phyloP scores from a whole-genome alignment of 2,329 filamentous ascomycete species.

The Amylocarpus encephaloides region DNA sequence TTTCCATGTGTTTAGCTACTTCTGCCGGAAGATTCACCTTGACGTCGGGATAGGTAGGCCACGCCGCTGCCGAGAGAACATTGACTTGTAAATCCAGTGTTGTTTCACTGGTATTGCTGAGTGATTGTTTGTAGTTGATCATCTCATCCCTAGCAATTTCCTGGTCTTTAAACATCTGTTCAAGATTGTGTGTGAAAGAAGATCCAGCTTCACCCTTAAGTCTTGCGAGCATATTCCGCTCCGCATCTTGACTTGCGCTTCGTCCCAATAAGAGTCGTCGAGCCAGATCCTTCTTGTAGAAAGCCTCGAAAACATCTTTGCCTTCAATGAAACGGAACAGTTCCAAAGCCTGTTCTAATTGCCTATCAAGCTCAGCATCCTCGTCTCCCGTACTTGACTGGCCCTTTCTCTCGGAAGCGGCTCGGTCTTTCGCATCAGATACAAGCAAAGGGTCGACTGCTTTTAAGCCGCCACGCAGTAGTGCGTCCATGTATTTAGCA shows the following conservation, averaged over 20 bases:
- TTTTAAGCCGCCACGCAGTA: constrained; percentile 83
- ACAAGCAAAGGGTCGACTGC: constrained; percentile 65
- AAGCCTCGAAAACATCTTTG: constrained; percentile 96
- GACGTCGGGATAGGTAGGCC: constrained; percentile 82
- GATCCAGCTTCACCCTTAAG: constrained; percentile 90
- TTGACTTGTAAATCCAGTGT: constrained; percentile 74
- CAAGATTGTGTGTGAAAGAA: constrained; percentile 91
- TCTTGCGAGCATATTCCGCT: constrained; percentile 89
- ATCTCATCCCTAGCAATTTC: constrained; percentile 91
- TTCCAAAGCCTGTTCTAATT: constrained; percentile 87
- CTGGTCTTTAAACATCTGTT: constrained; percentile 99
- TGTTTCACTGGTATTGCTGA: constrained; percentile 45
- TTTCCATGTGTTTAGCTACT: constrained; percentile 68
- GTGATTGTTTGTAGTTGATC: constrained; percentile 69
- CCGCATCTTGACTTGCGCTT: constrained; percentile 90
- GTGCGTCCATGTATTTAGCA: constrained; percentile 88
- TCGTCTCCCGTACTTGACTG: constrained; percentile 71
- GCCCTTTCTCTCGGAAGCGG: constrained; percentile 53
- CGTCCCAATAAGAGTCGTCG: constrained; percentile 83
- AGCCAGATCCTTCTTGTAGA: constrained; percentile 97
- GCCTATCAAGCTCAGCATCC: constrained; percentile 83
- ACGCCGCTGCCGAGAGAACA: constrained; percentile 84
- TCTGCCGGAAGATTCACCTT: constrained; percentile 67
- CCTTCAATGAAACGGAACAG: constrained; percentile 95
- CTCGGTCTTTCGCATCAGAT: constrained; percentile 53